Conservation (phyloP, 768 basidiomycete genomes). For the Podaxis sp. region DNA sequence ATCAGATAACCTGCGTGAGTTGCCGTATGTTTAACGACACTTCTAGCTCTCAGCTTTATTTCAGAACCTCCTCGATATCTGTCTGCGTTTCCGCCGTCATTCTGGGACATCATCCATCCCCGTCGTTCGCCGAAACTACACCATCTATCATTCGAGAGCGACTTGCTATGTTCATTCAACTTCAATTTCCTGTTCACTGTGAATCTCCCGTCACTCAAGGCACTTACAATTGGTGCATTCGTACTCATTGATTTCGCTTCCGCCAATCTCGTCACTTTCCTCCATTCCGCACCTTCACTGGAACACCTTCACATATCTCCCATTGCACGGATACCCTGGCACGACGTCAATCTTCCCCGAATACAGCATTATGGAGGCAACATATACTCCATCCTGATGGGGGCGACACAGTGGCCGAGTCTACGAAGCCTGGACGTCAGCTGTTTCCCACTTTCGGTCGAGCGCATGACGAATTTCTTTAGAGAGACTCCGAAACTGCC, state of each 20-base stretch:
- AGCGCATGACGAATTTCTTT: neutral
- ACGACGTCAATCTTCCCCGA: neutral
- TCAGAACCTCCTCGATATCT: neutral
- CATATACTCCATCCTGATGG: neutral
- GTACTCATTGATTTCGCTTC: neutral
- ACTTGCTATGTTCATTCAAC: constrained; percentile 3
- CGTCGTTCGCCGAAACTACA: constrained; percentile 5
- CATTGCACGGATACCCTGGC: constrained; percentile 4
- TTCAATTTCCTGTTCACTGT: constrained; percentile 2
- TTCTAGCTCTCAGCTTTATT: neutral
- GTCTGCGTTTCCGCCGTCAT: neutral
- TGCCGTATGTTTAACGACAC: neutral
- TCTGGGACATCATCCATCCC: constrained; percentile 7
- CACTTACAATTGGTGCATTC: neutral
- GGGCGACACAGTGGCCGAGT: constrained; percentile 1
- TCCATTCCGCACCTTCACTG: neutral
- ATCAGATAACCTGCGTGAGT: neutral
- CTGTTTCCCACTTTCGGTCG: neutral
- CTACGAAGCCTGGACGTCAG: constrained; percentile 4
- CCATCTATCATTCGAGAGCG: neutral
- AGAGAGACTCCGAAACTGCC: neutral
- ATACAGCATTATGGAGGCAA: constrained; percentile 8
- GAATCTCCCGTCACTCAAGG: neutral
- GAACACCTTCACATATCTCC: constrained; percentile 1
- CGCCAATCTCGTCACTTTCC: neutral